Conservation (phyloP, 371 early-diverging fungal genomes). For the Choanephora cucurbitarum region DNA sequence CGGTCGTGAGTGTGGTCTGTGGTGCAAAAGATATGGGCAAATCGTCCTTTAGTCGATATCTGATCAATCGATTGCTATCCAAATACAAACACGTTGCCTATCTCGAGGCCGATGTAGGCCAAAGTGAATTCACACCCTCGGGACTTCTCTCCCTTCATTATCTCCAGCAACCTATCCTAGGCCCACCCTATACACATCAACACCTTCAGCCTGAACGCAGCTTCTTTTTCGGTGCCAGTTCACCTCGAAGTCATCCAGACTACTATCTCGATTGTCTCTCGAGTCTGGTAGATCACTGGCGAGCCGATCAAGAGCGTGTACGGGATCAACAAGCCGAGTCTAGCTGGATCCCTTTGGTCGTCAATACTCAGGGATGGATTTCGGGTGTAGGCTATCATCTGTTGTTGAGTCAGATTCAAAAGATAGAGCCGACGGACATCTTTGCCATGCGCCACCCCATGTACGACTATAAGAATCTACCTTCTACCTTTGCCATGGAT, state of each 20-base stretch:
- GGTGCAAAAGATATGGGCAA: conserved; percentile 81
- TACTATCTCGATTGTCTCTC: conserved; percentile 64
- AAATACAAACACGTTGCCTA: conserved; percentile 61
- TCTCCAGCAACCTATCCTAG: conserved; percentile 64
- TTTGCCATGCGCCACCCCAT: conserved; percentile 35
- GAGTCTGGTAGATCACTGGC: conserved; percentile 58
- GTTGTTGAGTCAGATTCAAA: conserved; percentile 57
- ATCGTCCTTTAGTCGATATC: conserved; percentile 68
- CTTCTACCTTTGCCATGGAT: conserved; percentile 32
- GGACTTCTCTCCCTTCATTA: conserved; percentile 75
- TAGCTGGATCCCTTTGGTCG: conserved; percentile 63
- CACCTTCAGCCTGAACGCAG: conserved; percentile 55
- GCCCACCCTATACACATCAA: conserved; percentile 78
- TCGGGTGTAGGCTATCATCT: conserved; percentile 77
- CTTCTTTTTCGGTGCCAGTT: conserved; percentile 67
- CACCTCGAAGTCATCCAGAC: conserved; percentile 69
- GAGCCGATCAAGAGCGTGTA: conserved; percentile 26
- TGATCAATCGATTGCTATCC: conserved; percentile 70
- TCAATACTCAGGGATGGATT: conserved; percentile 87
- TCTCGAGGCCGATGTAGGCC: conserved; percentile 84
- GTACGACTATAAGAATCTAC: conserved; percentile 28
- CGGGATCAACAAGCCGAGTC: conserved; percentile 3
- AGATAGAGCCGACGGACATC: conserved; percentile 56
- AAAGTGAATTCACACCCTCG: conserved; percentile 75
- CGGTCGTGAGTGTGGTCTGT: conserved; percentile 56